Base-by-base conservation (phyloP, 441 rosid genomes). In the Gossypium aridum region DNA sequence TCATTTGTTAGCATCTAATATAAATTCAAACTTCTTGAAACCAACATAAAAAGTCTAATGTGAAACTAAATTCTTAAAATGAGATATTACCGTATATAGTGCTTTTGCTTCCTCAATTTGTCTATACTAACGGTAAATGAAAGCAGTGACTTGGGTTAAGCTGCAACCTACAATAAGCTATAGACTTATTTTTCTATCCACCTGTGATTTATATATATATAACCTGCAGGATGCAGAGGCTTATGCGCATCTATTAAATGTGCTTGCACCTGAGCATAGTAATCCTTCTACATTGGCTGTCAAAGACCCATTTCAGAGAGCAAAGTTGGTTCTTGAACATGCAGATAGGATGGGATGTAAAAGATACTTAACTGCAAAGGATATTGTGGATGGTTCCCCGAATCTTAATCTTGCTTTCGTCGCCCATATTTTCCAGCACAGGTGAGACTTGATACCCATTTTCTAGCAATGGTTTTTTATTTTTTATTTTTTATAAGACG, bases 341-440 rank as follows among this genome's bases (percentile, higher is more conserved):
- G 96, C 99, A 68, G 99, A 93, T 72, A 89, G 85, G 76, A 87
- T 96, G 97, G 99, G 94, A 26, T 93, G 99, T 83, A 89, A 89
- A 74, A 86, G 96, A 96, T 96, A 96, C 83, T 82, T 96, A 75
- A 92, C 99, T 2, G 90, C 98, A 0, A 91, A 87, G 57, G 99
- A 96, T 81, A 93, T 96, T 69, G 88, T 91, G 47, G 98, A 96
- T 76, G 99, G 97, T 65, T 96, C 99, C 65, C 97, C 96, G 56
- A 96, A 93, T 87, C 99, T 96, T 70, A 96, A 96, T 78, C 98
- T 96, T 84, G 97, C 99, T 75, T 96, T 96, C 78, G 98, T 96
- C 72, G 99, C 99, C 70, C 94, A 93, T 82, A 82, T 96, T 67
- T 96, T 96, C 82, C 99, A 96, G 84, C 97, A 90, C 78, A 96